Evolutionary conservation across 2,329 filamentous ascomycete genomes (phyloP).

Genomic region (Pseudonectria foliicola): DNA sequence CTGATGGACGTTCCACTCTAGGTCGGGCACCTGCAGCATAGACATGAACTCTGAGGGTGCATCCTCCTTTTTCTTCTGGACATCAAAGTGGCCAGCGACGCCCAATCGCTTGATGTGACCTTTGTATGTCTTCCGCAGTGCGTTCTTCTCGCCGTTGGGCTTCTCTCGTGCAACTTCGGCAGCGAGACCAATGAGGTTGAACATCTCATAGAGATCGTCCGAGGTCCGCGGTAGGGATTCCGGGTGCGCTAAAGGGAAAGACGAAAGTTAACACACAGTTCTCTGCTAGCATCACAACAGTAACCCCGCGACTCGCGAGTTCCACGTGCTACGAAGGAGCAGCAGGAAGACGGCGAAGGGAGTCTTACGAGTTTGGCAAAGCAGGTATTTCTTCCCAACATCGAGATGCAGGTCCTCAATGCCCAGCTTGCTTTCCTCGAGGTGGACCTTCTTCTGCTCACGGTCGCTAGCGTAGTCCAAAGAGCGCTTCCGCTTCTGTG

Average conservation of each 20-base stretch:
- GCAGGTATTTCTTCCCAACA: constrained; percentile 60
- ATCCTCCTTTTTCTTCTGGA: constrained; percentile 45
- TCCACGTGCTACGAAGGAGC: constrained; percentile 18
- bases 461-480: constrained; percentile 49
- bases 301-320: constrained; percentile 19
- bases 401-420: constrained; percentile 60
- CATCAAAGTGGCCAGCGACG: constrained; percentile 55
- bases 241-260: constrained; percentile 38
- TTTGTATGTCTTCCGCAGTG: constrained; percentile 61
- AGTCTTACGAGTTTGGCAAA: constrained; percentile 61
- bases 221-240: constrained; percentile 41
- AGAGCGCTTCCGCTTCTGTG: constrained; percentile 56
- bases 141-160: constrained; percentile 61
- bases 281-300: constrained; percentile 14
- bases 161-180: constrained; percentile 56
- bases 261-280: constrained; percentile 38
- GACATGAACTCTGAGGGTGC: constrained; percentile 45
- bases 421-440: constrained; percentile 53
- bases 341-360: constrained; percentile 35
- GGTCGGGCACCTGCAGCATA: constrained; percentile 44
- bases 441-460: constrained; percentile 54
- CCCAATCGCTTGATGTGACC: constrained; percentile 59
- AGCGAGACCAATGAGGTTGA: constrained; percentile 48
- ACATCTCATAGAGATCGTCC: constrained; percentile 53
- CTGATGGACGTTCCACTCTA: constrained; percentile 49